phyloP scores from a whole-genome alignment of 139 green algal genomes.

The Chlamydomonas sp. region DNA sequence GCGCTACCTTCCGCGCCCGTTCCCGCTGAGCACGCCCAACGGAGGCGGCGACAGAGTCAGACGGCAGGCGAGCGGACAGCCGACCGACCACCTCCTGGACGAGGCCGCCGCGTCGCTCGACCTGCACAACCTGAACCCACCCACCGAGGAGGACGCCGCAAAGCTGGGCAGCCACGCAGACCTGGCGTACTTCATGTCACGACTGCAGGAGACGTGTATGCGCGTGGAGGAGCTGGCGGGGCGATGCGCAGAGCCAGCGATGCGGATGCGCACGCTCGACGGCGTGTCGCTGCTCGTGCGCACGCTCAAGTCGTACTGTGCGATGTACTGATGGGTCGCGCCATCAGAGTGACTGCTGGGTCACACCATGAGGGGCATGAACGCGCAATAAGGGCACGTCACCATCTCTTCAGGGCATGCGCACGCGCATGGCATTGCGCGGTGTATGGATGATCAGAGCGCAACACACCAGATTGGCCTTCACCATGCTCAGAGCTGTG shows the following conservation, averaged over 20 bases:
- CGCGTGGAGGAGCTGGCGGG: conserved; percentile 24
- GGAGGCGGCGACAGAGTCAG: background rate
- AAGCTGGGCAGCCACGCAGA: conserved; percentile 20
- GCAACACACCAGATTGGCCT: too few relatives aligned
- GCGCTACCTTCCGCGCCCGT: conserved; percentile 30
- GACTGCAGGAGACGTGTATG: conserved; percentile 19
- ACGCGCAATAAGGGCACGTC: too few relatives aligned
- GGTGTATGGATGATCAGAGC: too few relatives aligned
- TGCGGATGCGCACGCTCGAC: conserved; percentile 12
- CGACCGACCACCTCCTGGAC: background rate
- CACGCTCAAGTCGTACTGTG: conserved; percentile 28
- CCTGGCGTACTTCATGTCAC: conserved; percentile 23
- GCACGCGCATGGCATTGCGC: too few relatives aligned
- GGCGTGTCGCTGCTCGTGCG: conserved; percentile 28
- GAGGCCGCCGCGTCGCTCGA: background rate
- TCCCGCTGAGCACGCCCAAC: background rate
- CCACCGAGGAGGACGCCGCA: conserved; percentile 10
- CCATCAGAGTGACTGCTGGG: too few relatives aligned
- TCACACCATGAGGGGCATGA: too few relatives aligned
- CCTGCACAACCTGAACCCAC: conserved; percentile 1
- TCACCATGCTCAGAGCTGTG: too few relatives aligned
- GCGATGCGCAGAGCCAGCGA: conserved; percentile 6
- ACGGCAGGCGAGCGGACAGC: background rate
- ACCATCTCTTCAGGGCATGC: too few relatives aligned
- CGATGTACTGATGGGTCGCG: conserved; percentile 8